Evolutionary conservation across 176 grass and related monocot genomes (phyloP), one percentile per base, ranked within the genome.

Genomic region (Musa troglodytarum): DNA sequence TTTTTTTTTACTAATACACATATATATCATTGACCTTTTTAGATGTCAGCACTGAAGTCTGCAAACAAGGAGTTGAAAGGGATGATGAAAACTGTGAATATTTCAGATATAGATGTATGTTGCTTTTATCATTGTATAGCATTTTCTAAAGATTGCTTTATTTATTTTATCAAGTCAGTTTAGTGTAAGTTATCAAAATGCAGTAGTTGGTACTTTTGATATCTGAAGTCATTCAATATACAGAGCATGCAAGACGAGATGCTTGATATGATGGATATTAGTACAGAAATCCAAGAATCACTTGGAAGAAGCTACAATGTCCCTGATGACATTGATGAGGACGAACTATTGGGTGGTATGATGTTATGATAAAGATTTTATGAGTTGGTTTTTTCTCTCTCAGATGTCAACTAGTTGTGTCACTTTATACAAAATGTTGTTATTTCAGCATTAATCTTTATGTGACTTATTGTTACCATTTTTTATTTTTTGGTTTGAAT

Each of bases 211-310:
- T 53, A 24, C 50, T 43, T 43, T 71, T 51, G 50, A 49, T 20
- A 10, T 34, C n/a, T 65, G 43, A 65, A 77, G 25, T 23, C 21
- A 65, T 65, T 77, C 52, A 65, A 77, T 62, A 43, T 43, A 54
- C 57, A 94, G 95, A 94, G 87, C 76, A 98, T 98, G 95, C 95
- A 94, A 98, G 90, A 94, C 73, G 90, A 98, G 79, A 98, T 98
- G 90, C 88, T 87, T 19, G 94, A 98, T 81, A 98, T 98, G 90
- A 88, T 87, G 49, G 94, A 98, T 81, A 77, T 98, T 76, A 93
- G 94, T 82, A 91, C 78, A 26, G 94, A 98, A 81, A 93, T 98
- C 53, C 94, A 98, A 93, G 88, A 98, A 81, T 85, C 88, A 55
- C 90, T 98, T 50, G 90, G 94, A 65, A 92, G 90, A 81, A 87